Evolutionary conservation across 371 early-diverging fungal genomes (phyloP).

Genomic region (Amoeboaphelidium protococcarum): DNA sequence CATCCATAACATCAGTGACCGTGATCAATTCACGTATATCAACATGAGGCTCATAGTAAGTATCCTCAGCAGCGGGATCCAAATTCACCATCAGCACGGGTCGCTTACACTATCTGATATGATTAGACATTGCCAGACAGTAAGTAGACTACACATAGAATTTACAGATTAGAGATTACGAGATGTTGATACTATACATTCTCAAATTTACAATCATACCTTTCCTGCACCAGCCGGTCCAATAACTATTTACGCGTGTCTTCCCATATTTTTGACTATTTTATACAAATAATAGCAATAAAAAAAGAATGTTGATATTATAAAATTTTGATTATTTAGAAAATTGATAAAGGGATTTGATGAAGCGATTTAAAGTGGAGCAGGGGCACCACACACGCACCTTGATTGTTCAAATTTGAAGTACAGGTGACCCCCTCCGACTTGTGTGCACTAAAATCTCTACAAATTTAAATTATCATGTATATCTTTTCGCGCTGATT

Average conservation of each 20-base stretch:
- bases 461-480: too few species aligned
- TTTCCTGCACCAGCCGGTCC: conserved; percentile 91
- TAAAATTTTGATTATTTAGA: too few species aligned
- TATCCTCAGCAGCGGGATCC: conserved; percentile 91
- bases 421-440: too few species aligned
- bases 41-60: conserved; percentile 68
- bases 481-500: too few species aligned
- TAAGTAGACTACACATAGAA: conserved; percentile 47
- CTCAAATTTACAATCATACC: conserved; percentile 14
- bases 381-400: too few species aligned
- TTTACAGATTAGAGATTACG: background rate
- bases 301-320: too few species aligned
- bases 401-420: too few species aligned
- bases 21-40: conserved; percentile 87
- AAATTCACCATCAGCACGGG: conserved; percentile 80
- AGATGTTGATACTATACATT: background rate
- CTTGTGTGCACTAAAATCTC: too few species aligned
- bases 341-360: too few species aligned
- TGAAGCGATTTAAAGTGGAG: too few species aligned
- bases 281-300: too few species aligned
- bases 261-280: too few species aligned
- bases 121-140: conserved; percentile 76
- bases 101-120: conserved; percentile 51
- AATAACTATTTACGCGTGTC: conserved; percentile 86
- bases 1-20: conserved; percentile 92